These are phyloP conservation scores for Neltuma alba DNA, from an alignment of 306 rosid species.

Conservation along the genomic window DNA sequence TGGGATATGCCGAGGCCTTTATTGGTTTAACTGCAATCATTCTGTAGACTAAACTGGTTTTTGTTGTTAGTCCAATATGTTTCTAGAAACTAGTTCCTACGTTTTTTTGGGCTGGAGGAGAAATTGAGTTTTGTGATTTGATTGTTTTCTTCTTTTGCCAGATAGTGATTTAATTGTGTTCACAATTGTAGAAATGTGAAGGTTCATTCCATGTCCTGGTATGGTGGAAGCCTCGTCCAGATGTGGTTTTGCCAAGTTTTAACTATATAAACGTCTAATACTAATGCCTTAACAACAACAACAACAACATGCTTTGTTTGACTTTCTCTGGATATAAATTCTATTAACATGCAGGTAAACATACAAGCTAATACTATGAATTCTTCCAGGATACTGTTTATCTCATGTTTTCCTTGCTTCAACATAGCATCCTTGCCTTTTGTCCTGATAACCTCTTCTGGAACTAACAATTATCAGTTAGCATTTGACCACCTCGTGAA, in stretches of 20 bases:
- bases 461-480: neutral
- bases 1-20: neutral
- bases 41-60: slow-evolving; percentile 10
- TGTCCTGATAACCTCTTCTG: neutral
- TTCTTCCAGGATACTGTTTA: slow-evolving; percentile 6
- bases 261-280: neutral
- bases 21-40: slow-evolving; percentile 4
- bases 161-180: slow-evolving; percentile 10
- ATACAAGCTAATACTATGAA: neutral
- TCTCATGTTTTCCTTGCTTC: neutral
- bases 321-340: neutral
- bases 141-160: too few relatives aligned
- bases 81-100: slow-evolving; percentile 16
- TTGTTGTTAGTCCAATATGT: slow-evolving; percentile 3
- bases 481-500: neutral
- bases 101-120: slow-evolving; percentile 12
- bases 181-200: neutral
- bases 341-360: slow-evolving; percentile 11
- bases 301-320: neutral
- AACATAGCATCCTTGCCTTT: neutral
- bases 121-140: slow-evolving; percentile 1
- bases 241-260: slow-evolving; percentile 5
- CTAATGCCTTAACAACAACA: neutral
- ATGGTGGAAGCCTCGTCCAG: neutral
- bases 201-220: neutral